These are phyloP conservation scores for Nothophaeocryptopus gaeumannii DNA, from an alignment of 2,329 filamentous ascomycete genomes.

Conservation along the genomic window DNA sequence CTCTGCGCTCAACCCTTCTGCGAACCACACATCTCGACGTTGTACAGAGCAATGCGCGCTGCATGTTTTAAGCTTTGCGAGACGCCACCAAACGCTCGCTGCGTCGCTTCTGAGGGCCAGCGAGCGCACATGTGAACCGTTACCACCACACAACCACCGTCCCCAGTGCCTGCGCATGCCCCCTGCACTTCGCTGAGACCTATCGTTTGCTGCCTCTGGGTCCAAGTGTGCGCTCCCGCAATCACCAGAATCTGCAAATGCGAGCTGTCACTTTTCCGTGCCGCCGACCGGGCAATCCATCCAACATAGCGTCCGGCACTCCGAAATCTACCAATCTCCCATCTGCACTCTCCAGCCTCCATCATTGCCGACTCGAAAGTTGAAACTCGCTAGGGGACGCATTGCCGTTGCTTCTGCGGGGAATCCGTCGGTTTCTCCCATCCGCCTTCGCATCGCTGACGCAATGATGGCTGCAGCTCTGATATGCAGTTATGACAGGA, in stretches of 20 bases:
- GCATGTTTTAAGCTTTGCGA: constrained; percentile 15
- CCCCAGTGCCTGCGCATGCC: constrained; percentile 7
- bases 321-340: constrained; percentile 5
- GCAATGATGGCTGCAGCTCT: constrained; percentile 19
- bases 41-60: constrained; percentile 21
- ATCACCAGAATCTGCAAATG: constrained; percentile 14
- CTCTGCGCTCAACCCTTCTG: constrained; percentile 16
- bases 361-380: constrained; percentile 9
- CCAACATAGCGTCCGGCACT: constrained; percentile 2
- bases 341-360: constrained; percentile 7
- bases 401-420: constrained; percentile 17
- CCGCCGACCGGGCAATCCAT: constrained; percentile 9
- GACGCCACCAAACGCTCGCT: constrained; percentile 25
- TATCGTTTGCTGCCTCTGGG: constrained; percentile 1
- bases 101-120: constrained; percentile 19
- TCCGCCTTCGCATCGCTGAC: constrained; percentile 15
- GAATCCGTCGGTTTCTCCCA: constrained; percentile 3
- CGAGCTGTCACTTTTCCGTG: constrained; percentile 22
- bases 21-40: constrained; percentile 25
- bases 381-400: constrained; percentile 12
- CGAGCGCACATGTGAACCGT: constrained; percentile 24
- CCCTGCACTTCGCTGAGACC: neutral
- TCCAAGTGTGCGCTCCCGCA: constrained; percentile 4
- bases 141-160: constrained; percentile 10
- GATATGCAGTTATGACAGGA: constrained; percentile 20